Base-by-base conservation (phyloP, 1,139 yeast species). In the Taphrina communis region DNA sequence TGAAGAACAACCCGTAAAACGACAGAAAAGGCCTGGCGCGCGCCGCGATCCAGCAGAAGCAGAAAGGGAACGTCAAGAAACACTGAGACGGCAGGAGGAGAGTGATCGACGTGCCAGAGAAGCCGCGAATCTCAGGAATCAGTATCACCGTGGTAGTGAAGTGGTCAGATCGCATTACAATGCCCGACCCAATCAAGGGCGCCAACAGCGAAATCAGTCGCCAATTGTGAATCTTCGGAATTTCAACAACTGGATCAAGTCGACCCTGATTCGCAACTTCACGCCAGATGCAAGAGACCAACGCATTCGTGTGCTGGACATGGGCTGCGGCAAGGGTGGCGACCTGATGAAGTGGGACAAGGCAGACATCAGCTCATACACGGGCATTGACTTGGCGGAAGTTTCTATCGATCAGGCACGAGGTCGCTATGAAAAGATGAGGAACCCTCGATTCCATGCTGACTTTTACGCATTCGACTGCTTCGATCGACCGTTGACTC, bases 271-370 rank as follows among this genome's bases (percentile, higher is more conserved):
- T 68, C 88, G 89, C 68, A 88, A 88, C 73, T 87, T 82, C 77
- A 86, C 88, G 0, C 68, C 70, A 8, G 75, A 66, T 4, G 71
- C 61, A 14, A 68, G 65, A n/a, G 80, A 79, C 35, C 81, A 81
- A 8, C 81, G 82, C 1, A 85, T 84, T 44, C 82, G 83, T 17
- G 90, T 89, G 0, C 80, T 94, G 51, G 99, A 94, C 76, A 79
- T 94, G 69, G 97, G 97, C 31, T 94, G 99, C 78, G 99, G 99
- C 17, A 95, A 94, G 78, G 99, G 99, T 59, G 99, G 99, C 21
- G 99, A 94, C 79, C 80, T 95, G 75, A 86, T 89, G 75, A 94
- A 94, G 78, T 93, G 97, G 87, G 90, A 87, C 69, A 86, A 86
- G 74, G 88, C 90, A 1, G 82, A 84, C 12, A 85, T 90, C 2